Conservation (phyloP, 768 basidiomycete species). For the Phaeolepiota aurea region DNA sequence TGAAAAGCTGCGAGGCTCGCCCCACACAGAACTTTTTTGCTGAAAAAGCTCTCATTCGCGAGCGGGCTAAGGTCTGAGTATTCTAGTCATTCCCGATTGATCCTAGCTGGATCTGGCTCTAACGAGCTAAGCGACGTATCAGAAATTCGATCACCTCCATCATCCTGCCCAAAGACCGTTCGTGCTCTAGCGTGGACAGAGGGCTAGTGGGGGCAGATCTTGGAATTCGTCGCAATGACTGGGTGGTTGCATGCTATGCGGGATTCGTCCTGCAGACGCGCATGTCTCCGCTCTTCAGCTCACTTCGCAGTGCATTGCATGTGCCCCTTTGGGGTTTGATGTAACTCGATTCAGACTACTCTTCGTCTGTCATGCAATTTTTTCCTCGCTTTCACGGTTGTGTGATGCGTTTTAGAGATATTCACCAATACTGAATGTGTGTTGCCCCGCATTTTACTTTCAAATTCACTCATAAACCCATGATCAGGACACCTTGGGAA, state of each 20-base stretch:
- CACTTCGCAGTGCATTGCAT: conserved; percentile 40
- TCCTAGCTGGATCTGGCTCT: conserved; percentile 42
- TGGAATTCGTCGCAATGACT: conserved; percentile 40
- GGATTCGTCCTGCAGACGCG: too few species aligned
- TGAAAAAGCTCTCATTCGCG: conserved; percentile 22
- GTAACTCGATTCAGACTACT: conserved; percentile 61
- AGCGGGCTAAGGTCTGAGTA: conserved; percentile 67
- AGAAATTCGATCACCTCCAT: conserved; percentile 31
- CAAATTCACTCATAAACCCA: too few species aligned
- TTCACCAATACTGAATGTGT: too few species aligned
- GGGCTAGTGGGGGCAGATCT: conserved; percentile 18
- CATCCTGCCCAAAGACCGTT: conserved; percentile 28
- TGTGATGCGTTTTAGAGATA: too few species aligned
- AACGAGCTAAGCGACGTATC: conserved; percentile 41
- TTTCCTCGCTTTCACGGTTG: too few species aligned
- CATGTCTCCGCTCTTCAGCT: conserved; percentile 40
- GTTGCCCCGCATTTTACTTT: too few species aligned
- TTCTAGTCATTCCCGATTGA: conserved; percentile 41
- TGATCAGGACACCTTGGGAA: too few species aligned
- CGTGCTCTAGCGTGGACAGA: too few species aligned
- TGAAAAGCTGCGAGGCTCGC: conserved; percentile 55
- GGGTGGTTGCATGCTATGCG: conserved; percentile 22
- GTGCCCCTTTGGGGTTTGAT: conserved; percentile 6
- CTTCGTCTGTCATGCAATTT: conserved; percentile 36
- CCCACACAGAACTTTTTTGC: conserved; percentile 27